phyloP scores from a whole-genome alignment of 495 filamentous ascomycete species.

The Annulohypoxylon maeteangense region DNA sequence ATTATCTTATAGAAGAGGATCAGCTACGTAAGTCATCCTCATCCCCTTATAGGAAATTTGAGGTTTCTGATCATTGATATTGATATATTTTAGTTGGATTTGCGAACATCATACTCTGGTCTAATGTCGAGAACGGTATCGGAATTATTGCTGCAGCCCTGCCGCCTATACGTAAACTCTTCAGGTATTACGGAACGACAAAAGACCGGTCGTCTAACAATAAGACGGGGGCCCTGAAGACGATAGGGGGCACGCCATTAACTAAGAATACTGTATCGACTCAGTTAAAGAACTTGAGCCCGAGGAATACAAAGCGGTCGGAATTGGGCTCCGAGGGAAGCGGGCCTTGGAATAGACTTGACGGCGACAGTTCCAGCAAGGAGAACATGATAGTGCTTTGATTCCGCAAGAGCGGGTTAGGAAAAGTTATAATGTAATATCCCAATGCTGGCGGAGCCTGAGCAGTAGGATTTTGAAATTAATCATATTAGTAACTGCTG shows the following conservation, averaged over 20 bases:
- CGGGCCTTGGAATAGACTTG: slow-evolving; percentile 6
- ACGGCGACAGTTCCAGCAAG: slow-evolving; percentile 4
- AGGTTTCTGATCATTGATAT: neutral
- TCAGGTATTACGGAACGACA: slow-evolving; percentile 4
- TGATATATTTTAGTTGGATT: neutral
- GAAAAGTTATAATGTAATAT: neutral
- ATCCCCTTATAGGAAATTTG: neutral
- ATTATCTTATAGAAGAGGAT: slow-evolving; percentile 9
- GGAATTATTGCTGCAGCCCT: slow-evolving; percentile 6
- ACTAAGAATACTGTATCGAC: neutral
- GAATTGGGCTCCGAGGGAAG: neutral
- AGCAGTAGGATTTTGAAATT: neutral
- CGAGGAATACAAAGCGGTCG: neutral
- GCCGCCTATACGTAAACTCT: neutral
- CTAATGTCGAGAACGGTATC: slow-evolving; percentile 2
- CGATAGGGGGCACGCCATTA: slow-evolving; percentile 8
- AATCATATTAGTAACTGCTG: neutral
- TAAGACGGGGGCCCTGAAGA: neutral
- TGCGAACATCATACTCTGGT: slow-evolving; percentile 1
- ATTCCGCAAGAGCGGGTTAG: neutral
- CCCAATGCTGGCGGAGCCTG: neutral
- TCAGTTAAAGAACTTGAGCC: slow-evolving; percentile 2
- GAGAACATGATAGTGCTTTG: slow-evolving; percentile 11
- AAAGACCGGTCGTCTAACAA: neutral
- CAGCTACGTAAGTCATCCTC: neutral